Evolutionary conservation across 1,284 basidiomycete genomes (phyloP).

Genomic region (Coniferiporia weirii): DNA sequence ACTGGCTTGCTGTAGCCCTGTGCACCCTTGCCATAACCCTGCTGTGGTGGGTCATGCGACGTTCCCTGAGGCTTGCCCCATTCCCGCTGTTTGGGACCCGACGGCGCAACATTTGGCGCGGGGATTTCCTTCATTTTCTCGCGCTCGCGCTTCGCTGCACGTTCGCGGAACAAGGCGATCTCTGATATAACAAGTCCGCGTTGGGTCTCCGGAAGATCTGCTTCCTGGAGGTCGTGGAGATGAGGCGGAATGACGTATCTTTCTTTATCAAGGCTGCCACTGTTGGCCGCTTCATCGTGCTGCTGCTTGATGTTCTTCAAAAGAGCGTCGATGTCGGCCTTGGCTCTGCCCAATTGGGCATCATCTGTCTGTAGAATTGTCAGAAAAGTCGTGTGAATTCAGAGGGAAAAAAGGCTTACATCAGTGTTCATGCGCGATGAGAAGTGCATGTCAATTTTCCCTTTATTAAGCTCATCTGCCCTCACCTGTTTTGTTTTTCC

Average conservation of each 20-base stretch:
- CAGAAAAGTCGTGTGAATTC: slow-evolving; percentile 3
- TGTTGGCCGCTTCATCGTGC: slow-evolving; percentile 63
- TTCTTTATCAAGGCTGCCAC: slow-evolving; percentile 65
- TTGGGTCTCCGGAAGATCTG: slow-evolving; percentile 93
- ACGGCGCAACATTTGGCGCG: slow-evolving; percentile 39
- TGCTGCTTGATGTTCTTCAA: slow-evolving; percentile 56
- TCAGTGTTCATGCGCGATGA: slow-evolving; percentile 75
- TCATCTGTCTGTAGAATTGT: slow-evolving; percentile 52
- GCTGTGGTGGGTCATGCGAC: slow-evolving; percentile 31
- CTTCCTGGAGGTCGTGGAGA: slow-evolving; percentile 90
- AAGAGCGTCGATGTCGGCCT: slow-evolving; percentile 48
- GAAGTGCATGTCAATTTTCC: slow-evolving; percentile 81
- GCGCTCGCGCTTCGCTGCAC: slow-evolving; percentile 79
- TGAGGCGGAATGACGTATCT: slow-evolving; percentile 89
- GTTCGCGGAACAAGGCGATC: slow-evolving; percentile 89
- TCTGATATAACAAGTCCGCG: slow-evolving; percentile 90
- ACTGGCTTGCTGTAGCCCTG: slow-evolving; percentile 76
- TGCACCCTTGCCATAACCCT: slow-evolving; percentile 56
- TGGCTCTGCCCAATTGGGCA: slow-evolving; percentile 45
- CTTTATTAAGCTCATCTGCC: slow-evolving; percentile 88
- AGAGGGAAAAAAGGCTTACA: slow-evolving; percentile 42
- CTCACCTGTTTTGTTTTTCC: slow-evolving; percentile 55
- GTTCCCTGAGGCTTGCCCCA: slow-evolving; percentile 63
- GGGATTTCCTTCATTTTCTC: slow-evolving; percentile 67
- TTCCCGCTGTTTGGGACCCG: slow-evolving; percentile 67